Base-by-base conservation (phyloP, 176 grass and related monocot species). In the Saccharum officinarum region DNA sequence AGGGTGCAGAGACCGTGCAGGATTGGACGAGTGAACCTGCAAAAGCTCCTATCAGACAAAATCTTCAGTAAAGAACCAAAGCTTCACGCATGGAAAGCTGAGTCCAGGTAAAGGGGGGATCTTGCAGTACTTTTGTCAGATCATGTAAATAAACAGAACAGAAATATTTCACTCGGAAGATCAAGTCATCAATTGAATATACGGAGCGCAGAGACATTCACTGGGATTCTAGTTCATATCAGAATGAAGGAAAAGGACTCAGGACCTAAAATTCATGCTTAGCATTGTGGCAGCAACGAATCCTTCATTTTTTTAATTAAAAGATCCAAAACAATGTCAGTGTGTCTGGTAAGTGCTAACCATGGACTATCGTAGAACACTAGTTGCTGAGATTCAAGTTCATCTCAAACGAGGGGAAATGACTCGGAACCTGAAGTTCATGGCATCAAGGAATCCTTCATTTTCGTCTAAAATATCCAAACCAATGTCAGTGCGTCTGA, bases 1-100 rank as follows among this genome's bases (percentile, higher is more conserved):
- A 96, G 88, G 18, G 92, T 94, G 62, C 93, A 94, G n/a, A 98
- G 88, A 2, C 97, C 97, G 37, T 98, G 97, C 13, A 91, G 93
- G 47, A 99, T 94, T 8, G 93, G 93, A 57, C 93, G 92, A 41
- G 77, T 87, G 66, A 98, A 98, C 90, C 93, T 96, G 81, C 46
- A 85, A 11, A 65, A 62, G 61, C 31, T 28, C 6, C 59, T 39
- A 13, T 80, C 76, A 91, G 80, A 69, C 46, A 63, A 33, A 74
- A 82, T 89, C 59, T 82, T 65, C 25, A 1, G 8, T 59, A 42
- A 83, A 23, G 52, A 25, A 64, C 54, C 63, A 31, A 39, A 88
- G 71, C 40, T 85, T 36, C 42, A 67, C 38, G 42, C 65, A 79
- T 46, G 67, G 75, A 67, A 87, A 73, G 67, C 42, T 73, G 59